Conservation (phyloP, 2,329 filamentous ascomycete genomes). For the Diaporthe citri region DNA sequence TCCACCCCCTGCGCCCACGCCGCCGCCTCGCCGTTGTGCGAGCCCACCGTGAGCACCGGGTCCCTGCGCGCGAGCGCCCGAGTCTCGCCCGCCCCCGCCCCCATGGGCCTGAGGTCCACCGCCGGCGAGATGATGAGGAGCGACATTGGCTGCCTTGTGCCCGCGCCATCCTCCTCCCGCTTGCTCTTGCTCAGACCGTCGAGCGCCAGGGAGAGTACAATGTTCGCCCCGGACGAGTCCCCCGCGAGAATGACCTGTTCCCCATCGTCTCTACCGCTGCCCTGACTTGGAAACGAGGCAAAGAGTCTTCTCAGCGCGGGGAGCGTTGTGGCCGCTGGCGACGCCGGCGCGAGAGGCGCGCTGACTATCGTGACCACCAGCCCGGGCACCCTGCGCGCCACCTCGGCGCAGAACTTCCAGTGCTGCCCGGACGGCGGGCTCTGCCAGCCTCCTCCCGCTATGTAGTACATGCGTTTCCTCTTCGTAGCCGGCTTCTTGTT, state of each 20-base stretch:
- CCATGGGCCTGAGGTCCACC: constrained; percentile 4
- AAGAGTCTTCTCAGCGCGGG: neutral
- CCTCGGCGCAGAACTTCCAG: constrained; percentile 7
- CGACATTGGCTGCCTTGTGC: neutral
- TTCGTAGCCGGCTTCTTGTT: neutral
- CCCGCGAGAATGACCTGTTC: neutral
- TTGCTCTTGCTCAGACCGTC: neutral
- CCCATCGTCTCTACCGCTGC: neutral
- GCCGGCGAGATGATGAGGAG: constrained; percentile 2
- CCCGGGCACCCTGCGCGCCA: neutral
- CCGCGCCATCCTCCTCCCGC: neutral
- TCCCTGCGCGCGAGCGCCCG: neutral
- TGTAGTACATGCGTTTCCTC: neutral
- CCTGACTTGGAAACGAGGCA: neutral
- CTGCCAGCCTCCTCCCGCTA: neutral
- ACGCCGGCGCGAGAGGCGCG: neutral
- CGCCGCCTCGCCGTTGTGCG: neutral
- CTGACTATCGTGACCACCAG: neutral
- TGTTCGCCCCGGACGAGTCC: neutral
- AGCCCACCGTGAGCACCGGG: neutral
- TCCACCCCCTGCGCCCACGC: neutral
- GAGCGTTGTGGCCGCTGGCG: neutral
- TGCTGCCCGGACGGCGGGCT: neutral
- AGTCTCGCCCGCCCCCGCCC: neutral
- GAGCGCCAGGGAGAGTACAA: neutral